Evolutionary conservation across 352 stramenopile genomes (phyloP).

Genomic region (Phytophthora meadii): DNA sequence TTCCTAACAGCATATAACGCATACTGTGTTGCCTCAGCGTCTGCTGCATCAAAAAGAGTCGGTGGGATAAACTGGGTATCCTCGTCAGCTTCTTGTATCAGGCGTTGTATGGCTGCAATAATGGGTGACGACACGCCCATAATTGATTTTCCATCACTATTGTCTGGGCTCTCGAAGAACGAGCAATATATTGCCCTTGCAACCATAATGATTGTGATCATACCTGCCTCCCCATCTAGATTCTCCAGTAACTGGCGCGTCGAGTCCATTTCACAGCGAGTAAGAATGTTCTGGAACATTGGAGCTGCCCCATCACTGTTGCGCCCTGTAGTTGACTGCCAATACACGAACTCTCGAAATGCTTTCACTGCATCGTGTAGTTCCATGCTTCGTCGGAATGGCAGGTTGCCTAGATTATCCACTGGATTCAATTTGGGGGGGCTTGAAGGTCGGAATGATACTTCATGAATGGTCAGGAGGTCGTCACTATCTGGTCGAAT

Average conservation of each 20-base stretch:
- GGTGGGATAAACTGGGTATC: constrained; percentile 14
- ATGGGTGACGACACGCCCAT: constrained; percentile 35
- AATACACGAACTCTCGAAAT: constrained; percentile 44
- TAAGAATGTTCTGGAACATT: constrained; percentile 24
- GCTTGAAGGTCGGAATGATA: background rate
- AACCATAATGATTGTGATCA: constrained; percentile 3
- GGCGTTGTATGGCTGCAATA: constrained; percentile 38
- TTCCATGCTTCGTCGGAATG: constrained; percentile 41
- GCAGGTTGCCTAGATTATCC: constrained; percentile 18
- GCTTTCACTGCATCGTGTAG: constrained; percentile 67
- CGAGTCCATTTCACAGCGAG: constrained; percentile 29
- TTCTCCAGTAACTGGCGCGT: constrained; percentile 14
- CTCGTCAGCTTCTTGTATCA: constrained; percentile 5
- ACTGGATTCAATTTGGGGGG: background rate
- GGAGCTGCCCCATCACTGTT: background rate
- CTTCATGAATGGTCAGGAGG: too few species aligned
- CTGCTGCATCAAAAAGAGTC: constrained; percentile 60
- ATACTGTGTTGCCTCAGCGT: constrained; percentile 64
- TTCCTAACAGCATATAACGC: constrained; percentile 26
- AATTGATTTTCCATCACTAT: background rate
- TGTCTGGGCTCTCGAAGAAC: constrained; percentile 17
- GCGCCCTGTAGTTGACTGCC: background rate
- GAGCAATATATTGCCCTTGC: constrained; percentile 27
- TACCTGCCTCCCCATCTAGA: background rate
- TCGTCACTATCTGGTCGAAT: background rate